Evolutionary conservation across 208 protist species (phyloP), one percentile per base, ranked within the genome.

Genomic region (Balamuthia mandrillaris): DNA sequence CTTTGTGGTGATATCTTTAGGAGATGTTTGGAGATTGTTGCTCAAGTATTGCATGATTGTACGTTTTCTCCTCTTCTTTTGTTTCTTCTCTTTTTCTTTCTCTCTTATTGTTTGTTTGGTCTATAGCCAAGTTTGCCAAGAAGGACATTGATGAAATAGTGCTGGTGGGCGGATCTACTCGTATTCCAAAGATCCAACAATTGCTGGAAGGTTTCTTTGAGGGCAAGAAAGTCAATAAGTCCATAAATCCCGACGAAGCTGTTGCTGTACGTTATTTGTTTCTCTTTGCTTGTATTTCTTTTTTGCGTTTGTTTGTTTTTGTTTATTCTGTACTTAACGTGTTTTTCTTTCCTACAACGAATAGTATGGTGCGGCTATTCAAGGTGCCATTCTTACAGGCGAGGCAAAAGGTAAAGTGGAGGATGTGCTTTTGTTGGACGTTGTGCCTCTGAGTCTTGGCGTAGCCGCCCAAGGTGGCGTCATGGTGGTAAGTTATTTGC

Each of bases 301-400:
- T n/a, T n/a, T n/a, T n/a, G n/a, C n/a, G n/a, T n/a, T n/a, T n/a
- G n/a, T n/a, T n/a, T n/a, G n/a, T n/a, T n/a, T n/a, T n/a, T n/a
- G 9, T 58, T 42, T 60, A n/a, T 70, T 61, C 51, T 65, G 21
- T 60, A n/a, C 3, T 3, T n/a, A n/a, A n/a, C n/a, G n/a, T n/a
- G n/a, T n/a, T n/a, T n/a, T n/a, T n/a, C n/a, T n/a, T n/a, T n/a
- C n/a, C n/a, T n/a, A n/a, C n/a, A n/a, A n/a, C n/a, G n/a, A n/a
- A n/a, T n/a, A n/a, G n/a, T 98, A 97, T 89, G 98, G 98, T 89
- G 98, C 98, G 3, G 97, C 98, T 10, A 95, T 99, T 18, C 97
- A 99, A 94, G 98, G 93, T 65, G 97, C 94, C 81, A 94, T 99
- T 44, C 93, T 99, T 9, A 91, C 87, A 1, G 94, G 92, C 51